Percentiles rank a stretch among this genome's conserved stretches.
Conservation (phyloP, 2,329 filamentous ascomycete genomes). For the Xylaria sp. region DNA sequence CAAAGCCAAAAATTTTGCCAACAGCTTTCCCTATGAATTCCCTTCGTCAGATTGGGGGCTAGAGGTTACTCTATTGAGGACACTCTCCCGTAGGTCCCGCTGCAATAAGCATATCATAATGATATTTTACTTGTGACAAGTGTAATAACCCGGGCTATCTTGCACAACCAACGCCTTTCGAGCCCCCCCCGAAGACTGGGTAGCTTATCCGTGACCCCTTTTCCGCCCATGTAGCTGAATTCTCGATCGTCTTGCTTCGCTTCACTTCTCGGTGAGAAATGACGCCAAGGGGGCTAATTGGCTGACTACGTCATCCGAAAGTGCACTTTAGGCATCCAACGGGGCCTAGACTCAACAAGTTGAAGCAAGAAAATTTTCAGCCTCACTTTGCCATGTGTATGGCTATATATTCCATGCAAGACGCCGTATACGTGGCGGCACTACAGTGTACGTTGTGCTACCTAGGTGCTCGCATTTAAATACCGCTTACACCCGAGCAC, state of each 20-base stretch:
- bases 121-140: no score
- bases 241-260: background rate
- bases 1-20: no score
- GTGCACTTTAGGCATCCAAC: conserved; percentile 30
- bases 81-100: no score
- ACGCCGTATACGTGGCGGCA: background rate
- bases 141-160: background rate
- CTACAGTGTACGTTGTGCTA: background rate
- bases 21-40: no score
- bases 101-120: no score
- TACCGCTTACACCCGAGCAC: background rate
- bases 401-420: background rate
- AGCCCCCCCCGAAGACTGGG: background rate
- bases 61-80: no score
- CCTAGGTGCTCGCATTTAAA: background rate
- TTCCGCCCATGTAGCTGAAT: background rate
- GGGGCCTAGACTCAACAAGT: background rate
- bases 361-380: background rate
- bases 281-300: background rate
- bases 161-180: background rate
- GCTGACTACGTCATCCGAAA: background rate
- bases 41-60: no score
- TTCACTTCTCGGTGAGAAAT: background rate
- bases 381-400: conserved; percentile 7
- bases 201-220: background rate